These are phyloP conservation scores for Sequoia sempervirens DNA, from an alignment of 75 land plant genomes.

Conservation along the genomic window DNA sequence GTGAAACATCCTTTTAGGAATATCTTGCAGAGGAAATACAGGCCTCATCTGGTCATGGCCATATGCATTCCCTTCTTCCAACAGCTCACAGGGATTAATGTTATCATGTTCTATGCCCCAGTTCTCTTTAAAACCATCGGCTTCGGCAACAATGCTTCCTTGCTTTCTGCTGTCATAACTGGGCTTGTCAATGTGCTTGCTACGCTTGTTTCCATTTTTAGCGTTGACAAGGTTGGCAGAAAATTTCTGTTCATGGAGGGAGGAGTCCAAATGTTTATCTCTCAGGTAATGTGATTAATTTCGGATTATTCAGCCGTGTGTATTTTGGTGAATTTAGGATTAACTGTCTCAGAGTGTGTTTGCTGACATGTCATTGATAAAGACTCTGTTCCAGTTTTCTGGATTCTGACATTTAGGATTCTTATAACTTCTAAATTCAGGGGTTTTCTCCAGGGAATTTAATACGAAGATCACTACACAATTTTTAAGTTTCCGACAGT, in stretches of 20 bases:
- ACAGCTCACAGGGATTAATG: constrained; percentile 56
- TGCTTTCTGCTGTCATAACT: constrained; percentile 50
- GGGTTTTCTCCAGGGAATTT: no score
- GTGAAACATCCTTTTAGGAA: constrained; percentile 62
- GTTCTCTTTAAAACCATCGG: constrained; percentile 50
- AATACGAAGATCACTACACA: no score
- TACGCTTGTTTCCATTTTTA: constrained; percentile 45
- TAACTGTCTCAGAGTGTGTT: not conserved
- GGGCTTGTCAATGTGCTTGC: constrained; percentile 48
- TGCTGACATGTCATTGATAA: no score
- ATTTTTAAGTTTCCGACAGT: no score
- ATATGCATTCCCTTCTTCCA: constrained; percentile 46
- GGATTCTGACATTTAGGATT: no score
- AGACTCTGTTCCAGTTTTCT: no score
- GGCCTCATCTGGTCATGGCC: constrained; percentile 65
- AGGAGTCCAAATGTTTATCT: constrained; percentile 52
- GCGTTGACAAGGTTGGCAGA: constrained; percentile 40
- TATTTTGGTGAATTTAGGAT: not conserved
- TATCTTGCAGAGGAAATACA: constrained; percentile 33
- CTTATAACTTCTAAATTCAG: no score
- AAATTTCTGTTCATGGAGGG: constrained; percentile 49
- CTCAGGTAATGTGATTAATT: constrained; percentile 26
- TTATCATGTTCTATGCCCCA: constrained; percentile 68
- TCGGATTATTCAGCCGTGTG: not conserved
- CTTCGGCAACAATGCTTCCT: constrained; percentile 37